A percentile compares a stretch with the other conserved stretches of the same genome.
Evolutionary conservation across 768 basidiomycete genomes (phyloP).

Genomic region (Boletellus sp.): DNA sequence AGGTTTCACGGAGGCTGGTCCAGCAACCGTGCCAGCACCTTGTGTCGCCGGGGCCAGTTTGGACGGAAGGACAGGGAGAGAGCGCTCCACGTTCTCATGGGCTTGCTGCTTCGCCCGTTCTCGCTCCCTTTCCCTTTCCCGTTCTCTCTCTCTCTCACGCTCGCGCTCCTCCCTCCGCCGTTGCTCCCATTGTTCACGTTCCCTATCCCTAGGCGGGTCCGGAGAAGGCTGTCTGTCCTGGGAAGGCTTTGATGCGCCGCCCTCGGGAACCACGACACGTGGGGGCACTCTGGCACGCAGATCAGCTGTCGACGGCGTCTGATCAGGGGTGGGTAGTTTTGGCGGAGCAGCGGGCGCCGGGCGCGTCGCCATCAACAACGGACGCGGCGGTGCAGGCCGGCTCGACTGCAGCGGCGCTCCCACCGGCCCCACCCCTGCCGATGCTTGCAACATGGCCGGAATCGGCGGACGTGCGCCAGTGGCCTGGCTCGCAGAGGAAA

Average conservation of each 20-base stretch:
- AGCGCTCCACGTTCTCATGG: slow-evolving; percentile 35
- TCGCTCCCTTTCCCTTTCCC: slow-evolving; percentile 33
- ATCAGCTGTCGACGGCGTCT: slow-evolving; percentile 62
- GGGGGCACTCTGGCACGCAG: slow-evolving; percentile 62
- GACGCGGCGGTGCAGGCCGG: slow-evolving; percentile 68
- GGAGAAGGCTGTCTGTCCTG: slow-evolving; percentile 40
- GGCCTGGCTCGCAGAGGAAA: slow-evolving; percentile 34
- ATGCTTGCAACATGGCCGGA: slow-evolving; percentile 20
- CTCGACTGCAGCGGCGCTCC: slow-evolving; percentile 45
- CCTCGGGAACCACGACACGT: slow-evolving; percentile 42
- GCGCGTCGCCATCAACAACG: slow-evolving; percentile 52
- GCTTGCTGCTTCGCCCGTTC: slow-evolving; percentile 23
- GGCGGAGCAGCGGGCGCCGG: slow-evolving; percentile 50
- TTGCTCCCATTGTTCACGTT: slow-evolving; percentile 37
- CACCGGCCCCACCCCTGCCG: slow-evolving; percentile 9
- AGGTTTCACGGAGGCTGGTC: slow-evolving; percentile 67
- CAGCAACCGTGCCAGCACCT: slow-evolving; percentile 48
- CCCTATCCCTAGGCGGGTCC: slow-evolving; percentile 33
- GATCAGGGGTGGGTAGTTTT: slow-evolving; percentile 39
- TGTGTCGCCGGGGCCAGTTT: slow-evolving; percentile 45
- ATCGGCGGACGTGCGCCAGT: slow-evolving; percentile 26
- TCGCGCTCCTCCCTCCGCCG: slow-evolving; percentile 38
- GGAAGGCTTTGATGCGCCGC: slow-evolving; percentile 28
- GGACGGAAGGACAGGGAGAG: slow-evolving; percentile 38
- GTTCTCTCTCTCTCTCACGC: slow-evolving; percentile 30